phyloP scores from a whole-genome alignment of 768 basidiomycete species.

The Pisolithus microcarpus region DNA sequence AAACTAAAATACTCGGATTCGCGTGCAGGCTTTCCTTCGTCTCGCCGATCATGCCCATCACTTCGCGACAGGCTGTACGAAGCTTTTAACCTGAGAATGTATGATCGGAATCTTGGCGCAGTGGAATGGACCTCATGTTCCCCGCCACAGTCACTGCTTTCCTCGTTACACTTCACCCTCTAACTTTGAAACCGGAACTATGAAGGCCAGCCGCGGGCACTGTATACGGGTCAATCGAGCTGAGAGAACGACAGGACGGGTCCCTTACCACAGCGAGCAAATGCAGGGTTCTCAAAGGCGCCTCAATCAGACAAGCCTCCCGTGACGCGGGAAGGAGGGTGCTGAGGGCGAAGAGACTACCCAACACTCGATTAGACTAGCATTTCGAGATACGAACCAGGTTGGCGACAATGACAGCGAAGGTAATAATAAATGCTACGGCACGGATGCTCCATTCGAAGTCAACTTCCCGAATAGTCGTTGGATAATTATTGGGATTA shows the following conservation, averaged over 20 bases:
- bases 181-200: background rate
- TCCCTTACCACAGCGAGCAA: slow-evolving; percentile 1
- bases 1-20: too few species aligned
- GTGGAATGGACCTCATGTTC: background rate
- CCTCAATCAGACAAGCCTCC: slow-evolving; percentile 50
- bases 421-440: slow-evolving; percentile 50
- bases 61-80: too few species aligned
- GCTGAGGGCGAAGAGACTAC: slow-evolving; percentile 28
- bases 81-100: background rate
- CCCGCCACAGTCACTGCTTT: background rate
- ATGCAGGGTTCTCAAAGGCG: slow-evolving; percentile 33
- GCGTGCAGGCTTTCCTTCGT: too few species aligned
- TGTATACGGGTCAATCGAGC: background rate
- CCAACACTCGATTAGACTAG: slow-evolving; percentile 15
- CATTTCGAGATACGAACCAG: slow-evolving; percentile 22
- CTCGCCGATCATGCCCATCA: too few species aligned
- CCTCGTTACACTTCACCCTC: background rate
- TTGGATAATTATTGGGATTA: slow-evolving; percentile 51
- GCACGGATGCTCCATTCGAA: slow-evolving; percentile 70
- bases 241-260: background rate
- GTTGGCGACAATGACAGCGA: slow-evolving; percentile 44
- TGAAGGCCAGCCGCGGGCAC: background rate
- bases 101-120: background rate
- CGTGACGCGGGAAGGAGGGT: slow-evolving; percentile 41
- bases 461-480: slow-evolving; percentile 45